phyloP scores from a whole-genome alignment of 495 filamentous ascomycete genomes.

The Trichodelitschia bisporula region DNA sequence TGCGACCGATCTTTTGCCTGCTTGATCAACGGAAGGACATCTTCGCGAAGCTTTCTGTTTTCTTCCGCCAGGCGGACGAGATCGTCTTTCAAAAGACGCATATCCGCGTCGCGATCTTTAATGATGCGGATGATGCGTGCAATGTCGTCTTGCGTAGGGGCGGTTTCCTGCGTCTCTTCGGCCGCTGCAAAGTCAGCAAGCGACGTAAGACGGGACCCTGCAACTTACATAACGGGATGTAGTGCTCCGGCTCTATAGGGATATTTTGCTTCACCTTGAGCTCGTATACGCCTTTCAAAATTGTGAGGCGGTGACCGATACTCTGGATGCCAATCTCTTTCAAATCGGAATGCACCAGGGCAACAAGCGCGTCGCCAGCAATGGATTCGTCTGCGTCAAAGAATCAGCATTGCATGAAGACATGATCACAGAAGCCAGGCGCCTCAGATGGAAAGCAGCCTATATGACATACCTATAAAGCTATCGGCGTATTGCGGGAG shows the following conservation, averaged over 20 bases:
- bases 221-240: slow-evolving; percentile 70
- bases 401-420: not conserved
- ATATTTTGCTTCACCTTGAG: slow-evolving; percentile 81
- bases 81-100: slow-evolving; percentile 36
- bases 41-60: slow-evolving; percentile 62
- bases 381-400: slow-evolving; percentile 58
- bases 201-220: slow-evolving; percentile 2
- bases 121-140: slow-evolving; percentile 71
- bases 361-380: slow-evolving; percentile 73
- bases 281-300: slow-evolving; percentile 86
- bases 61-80: slow-evolving; percentile 34
- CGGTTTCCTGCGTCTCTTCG: slow-evolving; percentile 67
- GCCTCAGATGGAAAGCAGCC: slow-evolving; percentile 8
- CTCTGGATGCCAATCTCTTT: slow-evolving; percentile 84
- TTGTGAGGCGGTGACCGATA: slow-evolving; percentile 81
- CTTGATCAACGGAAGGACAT: slow-evolving; percentile 70
- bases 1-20: slow-evolving; percentile 77
- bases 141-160: slow-evolving; percentile 77
- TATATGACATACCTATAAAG: slow-evolving; percentile 40
- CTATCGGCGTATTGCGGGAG: slow-evolving; percentile 60
- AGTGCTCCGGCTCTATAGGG: slow-evolving; percentile 75
- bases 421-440: not conserved
- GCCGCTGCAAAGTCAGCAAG: slow-evolving; percentile 24
- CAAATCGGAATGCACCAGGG: slow-evolving; percentile 72
- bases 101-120: slow-evolving; percentile 55